phyloP scores from a whole-genome alignment of 345 rosid species.

The Ricinus communis region DNA sequence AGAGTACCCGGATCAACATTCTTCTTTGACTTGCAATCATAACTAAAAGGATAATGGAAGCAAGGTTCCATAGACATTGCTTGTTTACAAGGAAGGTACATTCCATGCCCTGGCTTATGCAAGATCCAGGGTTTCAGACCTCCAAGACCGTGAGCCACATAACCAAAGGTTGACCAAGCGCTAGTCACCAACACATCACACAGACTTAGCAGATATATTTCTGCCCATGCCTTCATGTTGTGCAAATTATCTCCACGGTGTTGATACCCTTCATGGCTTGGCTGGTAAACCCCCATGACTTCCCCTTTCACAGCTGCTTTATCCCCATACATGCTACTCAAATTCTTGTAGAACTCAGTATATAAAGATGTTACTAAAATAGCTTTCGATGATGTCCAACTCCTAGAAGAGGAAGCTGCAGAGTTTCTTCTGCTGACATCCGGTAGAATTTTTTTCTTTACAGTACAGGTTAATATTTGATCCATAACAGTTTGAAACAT shows the following conservation, averaged over 20 bases:
- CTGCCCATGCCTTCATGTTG: conserved; percentile 27
- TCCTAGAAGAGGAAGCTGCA: background rate
- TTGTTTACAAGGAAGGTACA: conserved; percentile 2
- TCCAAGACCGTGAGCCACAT: conserved; percentile 20
- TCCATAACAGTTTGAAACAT: conserved; percentile 8
- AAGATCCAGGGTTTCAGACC: conserved; percentile 24
- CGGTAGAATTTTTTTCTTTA: conserved; percentile 21
- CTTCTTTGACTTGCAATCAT: conserved; percentile 6
- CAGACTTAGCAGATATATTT: conserved; percentile 16
- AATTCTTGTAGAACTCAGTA: conserved; percentile 12
- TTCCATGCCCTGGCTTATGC: background rate
- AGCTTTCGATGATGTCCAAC: conserved; percentile 9
- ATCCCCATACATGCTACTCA: background rate
- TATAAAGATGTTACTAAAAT: conserved; percentile 10
- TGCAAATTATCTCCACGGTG: conserved; percentile 12
- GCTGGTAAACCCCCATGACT: conserved; percentile 17
- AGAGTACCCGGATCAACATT: background rate
- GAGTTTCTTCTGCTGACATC: background rate
- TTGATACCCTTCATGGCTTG: conserved; percentile 23
- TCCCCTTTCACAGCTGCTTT: conserved; percentile 11
- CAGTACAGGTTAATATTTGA: conserved; percentile 15
- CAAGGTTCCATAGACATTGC: conserved; percentile 17
- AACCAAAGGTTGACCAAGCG: conserved; percentile 21
- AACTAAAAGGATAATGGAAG: conserved; percentile 10
- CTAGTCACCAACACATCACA: conserved; percentile 22